Conservation (phyloP, 2,329 filamentous ascomycete species). For the Pseudovirgaria hyperparasitica region DNA sequence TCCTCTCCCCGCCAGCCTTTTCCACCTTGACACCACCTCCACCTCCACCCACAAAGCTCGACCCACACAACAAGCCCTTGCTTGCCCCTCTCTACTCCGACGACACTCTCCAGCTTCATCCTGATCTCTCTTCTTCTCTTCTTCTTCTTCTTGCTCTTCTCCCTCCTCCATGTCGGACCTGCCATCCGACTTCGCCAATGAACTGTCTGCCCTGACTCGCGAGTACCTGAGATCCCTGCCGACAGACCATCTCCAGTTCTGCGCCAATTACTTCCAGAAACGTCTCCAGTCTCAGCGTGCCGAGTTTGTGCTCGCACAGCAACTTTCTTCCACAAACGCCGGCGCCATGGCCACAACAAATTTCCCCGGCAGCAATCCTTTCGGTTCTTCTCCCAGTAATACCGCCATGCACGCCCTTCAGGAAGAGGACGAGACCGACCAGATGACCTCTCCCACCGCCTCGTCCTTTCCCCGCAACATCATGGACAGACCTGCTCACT, state of each 20-base stretch:
- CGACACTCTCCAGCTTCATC: too few species aligned
- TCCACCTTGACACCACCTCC: too few species aligned
- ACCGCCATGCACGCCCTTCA: slow-evolving; percentile 48
- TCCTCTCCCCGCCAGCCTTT: too few species aligned
- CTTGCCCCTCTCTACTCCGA: too few species aligned
- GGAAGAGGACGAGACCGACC: slow-evolving; percentile 74
- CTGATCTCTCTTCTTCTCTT: slow-evolving; percentile 1
- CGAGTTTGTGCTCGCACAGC: slow-evolving; percentile 39
- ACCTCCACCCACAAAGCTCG: too few species aligned
- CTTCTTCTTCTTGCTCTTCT: slow-evolving; percentile 1
- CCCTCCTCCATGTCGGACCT: slow-evolving; percentile 20
- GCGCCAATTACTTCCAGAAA: slow-evolving; percentile 53
- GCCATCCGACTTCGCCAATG: slow-evolving; percentile 36
- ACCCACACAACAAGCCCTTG: too few species aligned
- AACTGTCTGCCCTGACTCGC: slow-evolving; percentile 51
- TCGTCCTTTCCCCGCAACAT: slow-evolving; percentile 30
- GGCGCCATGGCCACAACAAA: slow-evolving; percentile 56
- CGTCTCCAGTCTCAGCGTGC: slow-evolving; percentile 53
- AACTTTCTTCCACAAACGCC: slow-evolving; percentile 30
- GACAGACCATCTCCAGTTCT: slow-evolving; percentile 56
- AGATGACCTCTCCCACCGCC: slow-evolving; percentile 59
- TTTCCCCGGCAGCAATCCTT: slow-evolving; percentile 72
- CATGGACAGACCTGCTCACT: slow-evolving; percentile 27
- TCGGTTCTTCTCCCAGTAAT: slow-evolving; percentile 38
- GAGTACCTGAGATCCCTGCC: slow-evolving; percentile 47